Conservation (phyloP, 106 monocot species). For the Allium fistulosum region DNA sequence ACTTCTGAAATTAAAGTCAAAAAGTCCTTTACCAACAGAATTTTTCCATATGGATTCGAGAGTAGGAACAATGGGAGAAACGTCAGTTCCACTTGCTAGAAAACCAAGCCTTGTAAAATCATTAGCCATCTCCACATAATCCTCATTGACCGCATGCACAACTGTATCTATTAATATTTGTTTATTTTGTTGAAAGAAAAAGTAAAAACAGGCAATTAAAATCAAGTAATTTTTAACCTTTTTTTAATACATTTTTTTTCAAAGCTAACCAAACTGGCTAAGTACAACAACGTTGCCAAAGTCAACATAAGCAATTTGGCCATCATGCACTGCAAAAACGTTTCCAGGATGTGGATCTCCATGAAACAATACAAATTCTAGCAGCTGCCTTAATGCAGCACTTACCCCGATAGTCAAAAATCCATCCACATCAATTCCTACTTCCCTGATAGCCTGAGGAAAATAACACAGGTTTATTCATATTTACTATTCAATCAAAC, state of each 20-base stretch:
- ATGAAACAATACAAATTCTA: slow-evolving; percentile 98
- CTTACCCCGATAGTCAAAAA: slow-evolving; percentile 96
- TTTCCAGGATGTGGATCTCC: slow-evolving; percentile 99
- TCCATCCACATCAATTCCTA: slow-evolving; percentile 83
- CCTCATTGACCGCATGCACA: slow-evolving; percentile 99
- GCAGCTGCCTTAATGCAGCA: slow-evolving; percentile 87
- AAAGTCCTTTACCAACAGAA: slow-evolving; percentile 79
- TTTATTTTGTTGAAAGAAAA: slow-evolving; percentile 84
- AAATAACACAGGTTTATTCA: background rate
- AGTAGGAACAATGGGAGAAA: slow-evolving; percentile 86
- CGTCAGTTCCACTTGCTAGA: slow-evolving; percentile 95
- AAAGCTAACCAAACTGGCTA: slow-evolving; percentile 63
- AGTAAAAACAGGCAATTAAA: background rate
- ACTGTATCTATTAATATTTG: slow-evolving; percentile 97
- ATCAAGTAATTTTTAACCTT: background rate
- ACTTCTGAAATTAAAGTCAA: slow-evolving; percentile 94
- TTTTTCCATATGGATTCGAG: slow-evolving; percentile 99
- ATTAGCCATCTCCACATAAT: slow-evolving; percentile 99
- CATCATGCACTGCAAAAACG: slow-evolving; percentile 97
- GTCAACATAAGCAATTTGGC: slow-evolving; percentile 98
- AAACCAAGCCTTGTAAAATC: slow-evolving; percentile 99
- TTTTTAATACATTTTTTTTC: background rate
- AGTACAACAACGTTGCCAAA: slow-evolving; percentile 98
- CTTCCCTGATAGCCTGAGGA: slow-evolving; percentile 78
- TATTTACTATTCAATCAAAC: background rate